Evolutionary conservation across 495 filamentous ascomycete genomes (phyloP).

Genomic region (Aspergillus sclerotioniger): DNA sequence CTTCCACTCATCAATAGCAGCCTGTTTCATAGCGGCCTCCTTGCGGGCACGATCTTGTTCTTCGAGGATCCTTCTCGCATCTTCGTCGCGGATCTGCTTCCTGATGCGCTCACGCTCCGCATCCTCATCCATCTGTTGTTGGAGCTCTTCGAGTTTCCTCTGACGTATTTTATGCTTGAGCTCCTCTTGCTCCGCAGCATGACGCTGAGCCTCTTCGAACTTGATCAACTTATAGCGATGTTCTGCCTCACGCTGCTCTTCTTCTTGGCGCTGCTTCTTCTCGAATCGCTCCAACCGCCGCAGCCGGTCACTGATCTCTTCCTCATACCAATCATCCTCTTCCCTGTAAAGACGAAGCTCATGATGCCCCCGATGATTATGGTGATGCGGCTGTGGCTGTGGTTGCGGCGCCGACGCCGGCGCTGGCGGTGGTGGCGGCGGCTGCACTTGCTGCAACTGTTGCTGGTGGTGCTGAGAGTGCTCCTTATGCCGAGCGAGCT

Average conservation of each 20-base stretch:
- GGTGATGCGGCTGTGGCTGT: conserved; percentile 11
- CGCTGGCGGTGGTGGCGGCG: too few species aligned
- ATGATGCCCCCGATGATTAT: conserved; percentile 14
- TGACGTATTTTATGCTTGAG: conserved; percentile 19
- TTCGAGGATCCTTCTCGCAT: conserved; percentile 30
- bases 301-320: conserved; percentile 35
- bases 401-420: too few species aligned
- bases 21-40: conserved; percentile 50
- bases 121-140: conserved; percentile 42
- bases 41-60: conserved; percentile 43
- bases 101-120: conserved; percentile 41
- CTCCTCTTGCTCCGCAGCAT: conserved; percentile 27
- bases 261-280: conserved; percentile 30
- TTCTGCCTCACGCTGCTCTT: conserved; percentile 32
- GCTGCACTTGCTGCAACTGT: too few species aligned
- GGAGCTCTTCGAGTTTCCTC: conserved; percentile 31
- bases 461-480: conserved; percentile 11
- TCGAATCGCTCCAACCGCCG: conserved; percentile 34
- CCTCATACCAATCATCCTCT: conserved; percentile 39
- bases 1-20: conserved; percentile 56
- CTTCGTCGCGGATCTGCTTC: conserved; percentile 37
- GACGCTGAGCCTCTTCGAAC: conserved; percentile 34
- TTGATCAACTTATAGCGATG: conserved; percentile 28
- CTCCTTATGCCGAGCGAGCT: conserved; percentile 39
- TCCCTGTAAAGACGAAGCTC: conserved; percentile 29